Percentiles rank a stretch among this genome's conserved stretches.
phyloP scores from a whole-genome alignment of 1,284 basidiomycete species.

The Leccinum pachyderme region DNA sequence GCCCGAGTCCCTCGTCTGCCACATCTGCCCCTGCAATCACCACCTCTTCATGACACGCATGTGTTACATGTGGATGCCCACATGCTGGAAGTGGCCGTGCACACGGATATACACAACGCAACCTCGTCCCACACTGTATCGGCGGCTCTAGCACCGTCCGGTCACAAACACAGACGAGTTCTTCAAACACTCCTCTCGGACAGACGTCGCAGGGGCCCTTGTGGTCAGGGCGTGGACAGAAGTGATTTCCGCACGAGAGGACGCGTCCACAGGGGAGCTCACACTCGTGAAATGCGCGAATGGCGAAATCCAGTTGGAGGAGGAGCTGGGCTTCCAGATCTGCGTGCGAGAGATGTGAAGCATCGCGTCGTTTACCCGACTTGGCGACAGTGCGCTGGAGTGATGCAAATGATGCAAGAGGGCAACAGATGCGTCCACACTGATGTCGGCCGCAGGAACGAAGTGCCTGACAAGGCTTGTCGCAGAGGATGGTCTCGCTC shows the following conservation, averaged over 20 bases:
- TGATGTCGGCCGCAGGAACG: conserved; percentile 81
- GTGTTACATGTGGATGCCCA: conserved; percentile 75
- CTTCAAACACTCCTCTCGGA: conserved; percentile 84
- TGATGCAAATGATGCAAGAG: conserved; percentile 70
- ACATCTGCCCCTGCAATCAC: conserved; percentile 27
- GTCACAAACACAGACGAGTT: conserved; percentile 83
- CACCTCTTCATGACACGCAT: conserved; percentile 70
- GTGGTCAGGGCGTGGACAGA: conserved; percentile 79
- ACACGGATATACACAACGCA: conserved; percentile 80
- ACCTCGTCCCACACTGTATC: conserved; percentile 74
- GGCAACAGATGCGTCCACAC: conserved; percentile 83
- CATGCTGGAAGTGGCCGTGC: conserved; percentile 68
- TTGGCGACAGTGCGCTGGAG: conserved; percentile 60
- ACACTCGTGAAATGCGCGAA: conserved; percentile 73
- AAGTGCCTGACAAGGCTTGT: conserved; percentile 70
- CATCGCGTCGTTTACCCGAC: conserved; percentile 41
- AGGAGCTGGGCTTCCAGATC: conserved; percentile 25
- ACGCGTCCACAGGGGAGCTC: conserved; percentile 74
- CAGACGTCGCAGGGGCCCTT: conserved; percentile 78
- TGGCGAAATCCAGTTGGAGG: conserved; percentile 48
- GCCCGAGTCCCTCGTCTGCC: conserved; percentile 22
- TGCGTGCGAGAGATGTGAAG: conserved; percentile 13
- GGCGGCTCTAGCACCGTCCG: conserved; percentile 69
- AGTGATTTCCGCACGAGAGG: conserved; percentile 74
- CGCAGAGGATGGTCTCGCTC: conserved; percentile 67